A percentile compares a stretch with the other conserved stretches of the same genome.
Conservation (phyloP, 768 basidiomycete genomes). For the Phaeotremella skinneri region DNA sequence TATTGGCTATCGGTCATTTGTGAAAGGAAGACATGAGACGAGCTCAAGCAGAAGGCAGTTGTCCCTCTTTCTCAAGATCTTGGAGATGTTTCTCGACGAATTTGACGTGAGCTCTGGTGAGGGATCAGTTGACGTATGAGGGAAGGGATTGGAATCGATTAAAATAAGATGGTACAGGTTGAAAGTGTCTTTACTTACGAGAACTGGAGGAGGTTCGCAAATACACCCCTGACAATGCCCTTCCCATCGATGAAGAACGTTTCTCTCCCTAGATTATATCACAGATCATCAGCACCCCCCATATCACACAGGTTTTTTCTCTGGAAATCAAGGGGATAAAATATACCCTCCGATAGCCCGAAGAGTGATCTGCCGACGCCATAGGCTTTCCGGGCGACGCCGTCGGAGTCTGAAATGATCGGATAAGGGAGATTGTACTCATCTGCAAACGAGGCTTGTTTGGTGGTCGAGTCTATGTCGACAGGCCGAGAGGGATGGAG, state of each 20-base stretch:
- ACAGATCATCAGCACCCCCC: background rate
- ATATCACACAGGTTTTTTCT: too few species aligned
- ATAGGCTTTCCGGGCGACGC: constrained; percentile 64
- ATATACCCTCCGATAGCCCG: constrained; percentile 59
- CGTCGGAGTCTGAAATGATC: constrained; percentile 69
- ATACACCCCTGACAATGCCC: constrained; percentile 64
- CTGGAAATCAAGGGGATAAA: constrained; percentile 38
- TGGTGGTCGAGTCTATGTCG: constrained; percentile 61
- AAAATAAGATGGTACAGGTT: too few species aligned
- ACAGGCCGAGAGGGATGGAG: background rate
- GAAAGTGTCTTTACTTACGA: too few species aligned
- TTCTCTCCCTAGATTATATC: constrained; percentile 55
- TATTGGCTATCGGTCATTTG: too few species aligned
- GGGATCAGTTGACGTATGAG: constrained; percentile 3
- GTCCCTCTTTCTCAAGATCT: constrained; percentile 12
- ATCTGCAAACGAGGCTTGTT: constrained; percentile 72
- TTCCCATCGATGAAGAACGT: constrained; percentile 75
- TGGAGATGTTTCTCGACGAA: constrained; percentile 68
- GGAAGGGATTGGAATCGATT: constrained; percentile 9
- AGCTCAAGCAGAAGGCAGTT: background rate
- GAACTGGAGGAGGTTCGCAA: constrained; percentile 22
- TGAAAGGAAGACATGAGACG: background rate
- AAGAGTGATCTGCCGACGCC: constrained; percentile 66
- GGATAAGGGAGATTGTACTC: constrained; percentile 59
- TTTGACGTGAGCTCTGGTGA: constrained; percentile 61